Conservation (phyloP, 345 rosid genomes). For the Orychophragmus violaceus region DNA sequence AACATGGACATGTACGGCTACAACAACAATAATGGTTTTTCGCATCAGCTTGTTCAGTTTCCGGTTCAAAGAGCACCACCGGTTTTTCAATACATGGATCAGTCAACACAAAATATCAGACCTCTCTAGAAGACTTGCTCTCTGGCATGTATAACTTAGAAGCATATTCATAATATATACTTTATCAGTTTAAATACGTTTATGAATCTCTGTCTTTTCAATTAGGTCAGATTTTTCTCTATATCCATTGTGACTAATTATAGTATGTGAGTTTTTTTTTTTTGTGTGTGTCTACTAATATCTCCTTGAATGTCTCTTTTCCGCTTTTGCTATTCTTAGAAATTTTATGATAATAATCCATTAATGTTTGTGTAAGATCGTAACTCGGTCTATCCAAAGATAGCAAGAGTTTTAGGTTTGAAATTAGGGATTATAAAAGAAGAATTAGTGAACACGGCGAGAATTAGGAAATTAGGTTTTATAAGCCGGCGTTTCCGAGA, state of each 20-base stretch:
- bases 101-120: neutral
- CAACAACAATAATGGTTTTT: neutral
- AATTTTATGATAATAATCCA: neutral
- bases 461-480: too few relatives aligned
- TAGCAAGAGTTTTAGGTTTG: too few relatives aligned
- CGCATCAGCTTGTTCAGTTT: slow-evolving; percentile 15
- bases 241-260: neutral
- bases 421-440: too few relatives aligned
- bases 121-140: neutral
- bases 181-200: neutral
- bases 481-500: too few relatives aligned
- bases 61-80: neutral
- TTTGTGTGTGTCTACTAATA: neutral
- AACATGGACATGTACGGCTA: slow-evolving; percentile 7
- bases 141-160: neutral
- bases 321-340: neutral
- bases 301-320: neutral
- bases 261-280: neutral
- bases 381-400: too few relatives aligned
- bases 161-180: neutral
- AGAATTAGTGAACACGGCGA: too few relatives aligned
- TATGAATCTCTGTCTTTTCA: neutral
- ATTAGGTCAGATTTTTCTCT: neutral
- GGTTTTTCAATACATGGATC: slow-evolving; percentile 1
- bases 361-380: too few relatives aligned